A percentile compares a stretch with the other conserved stretches of the same genome.
Conservation (phyloP, 2,329 filamentous ascomycete species). For the Cladosporium sp. region DNA sequence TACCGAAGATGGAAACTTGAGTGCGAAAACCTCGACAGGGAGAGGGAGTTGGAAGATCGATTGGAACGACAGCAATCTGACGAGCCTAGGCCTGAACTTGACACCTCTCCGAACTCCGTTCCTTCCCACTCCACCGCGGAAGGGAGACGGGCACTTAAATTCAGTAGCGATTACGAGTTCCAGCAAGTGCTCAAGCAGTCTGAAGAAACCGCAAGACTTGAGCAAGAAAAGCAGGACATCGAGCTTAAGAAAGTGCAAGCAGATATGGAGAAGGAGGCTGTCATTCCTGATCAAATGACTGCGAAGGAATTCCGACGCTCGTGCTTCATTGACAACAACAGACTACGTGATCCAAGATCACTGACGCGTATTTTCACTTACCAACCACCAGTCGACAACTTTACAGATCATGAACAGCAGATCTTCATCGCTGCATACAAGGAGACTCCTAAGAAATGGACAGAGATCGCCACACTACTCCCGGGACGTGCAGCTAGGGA, state of each 20-base stretch:
- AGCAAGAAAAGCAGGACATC: conserved; percentile 57
- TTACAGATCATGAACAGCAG: conserved; percentile 68
- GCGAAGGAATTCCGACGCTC: conserved; percentile 59
- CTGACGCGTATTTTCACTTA: conserved; percentile 71
- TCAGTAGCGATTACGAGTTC: conserved; percentile 71
- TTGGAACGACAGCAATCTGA: conserved; percentile 37
- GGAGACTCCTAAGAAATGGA: conserved; percentile 80
- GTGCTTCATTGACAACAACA: conserved; percentile 65
- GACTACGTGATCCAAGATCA: conserved; percentile 63
- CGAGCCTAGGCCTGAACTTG: conserved; percentile 46
- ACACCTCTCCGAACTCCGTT: conserved; percentile 36
- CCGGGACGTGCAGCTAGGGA: conserved; percentile 70
- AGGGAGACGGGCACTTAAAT: conserved; percentile 53
- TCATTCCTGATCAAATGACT: conserved; percentile 69
- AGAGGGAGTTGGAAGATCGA: conserved; percentile 42
- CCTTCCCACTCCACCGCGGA: conserved; percentile 52
- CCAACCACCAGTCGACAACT: conserved; percentile 71
- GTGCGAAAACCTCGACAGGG: conserved; percentile 43
- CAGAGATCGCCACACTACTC: conserved; percentile 69
- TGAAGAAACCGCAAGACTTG: conserved; percentile 68
- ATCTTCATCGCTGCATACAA: conserved; percentile 74
- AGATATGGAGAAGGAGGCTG: conserved; percentile 74
- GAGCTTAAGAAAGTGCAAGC: conserved; percentile 67
- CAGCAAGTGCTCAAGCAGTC: conserved; percentile 72
- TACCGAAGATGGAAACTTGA: conserved; percentile 46